Conservation (phyloP, 495 filamentous ascomycete genomes). For the Tirmania nivea region DNA sequence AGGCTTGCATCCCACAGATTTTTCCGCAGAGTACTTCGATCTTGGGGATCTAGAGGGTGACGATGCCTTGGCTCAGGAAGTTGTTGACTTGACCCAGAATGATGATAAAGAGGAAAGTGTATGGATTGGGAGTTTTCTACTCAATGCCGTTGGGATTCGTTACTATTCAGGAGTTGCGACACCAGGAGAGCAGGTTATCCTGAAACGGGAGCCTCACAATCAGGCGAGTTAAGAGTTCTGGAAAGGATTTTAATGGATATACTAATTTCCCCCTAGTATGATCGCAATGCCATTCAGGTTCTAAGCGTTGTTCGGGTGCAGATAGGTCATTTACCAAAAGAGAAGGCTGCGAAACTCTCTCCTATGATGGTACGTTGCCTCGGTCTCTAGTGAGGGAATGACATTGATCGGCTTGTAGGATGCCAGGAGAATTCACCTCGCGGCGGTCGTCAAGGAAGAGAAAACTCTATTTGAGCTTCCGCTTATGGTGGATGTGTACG, state of each 20-base stretch:
- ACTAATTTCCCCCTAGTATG: slow-evolving; percentile 27
- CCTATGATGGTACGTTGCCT: slow-evolving; percentile 31
- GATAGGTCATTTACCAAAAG: slow-evolving; percentile 58
- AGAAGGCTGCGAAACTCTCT: slow-evolving; percentile 45
- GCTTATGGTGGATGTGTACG: slow-evolving; percentile 42
- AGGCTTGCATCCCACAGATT: not conserved
- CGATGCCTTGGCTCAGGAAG: slow-evolving; percentile 28
- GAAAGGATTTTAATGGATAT: slow-evolving; percentile 2
- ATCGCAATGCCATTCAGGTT: slow-evolving; percentile 57
- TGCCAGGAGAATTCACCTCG: slow-evolving; percentile 22
- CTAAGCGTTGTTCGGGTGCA: slow-evolving; percentile 58
- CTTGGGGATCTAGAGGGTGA: slow-evolving; percentile 10
- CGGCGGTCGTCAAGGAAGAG: slow-evolving; percentile 40
- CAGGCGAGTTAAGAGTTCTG: not conserved
- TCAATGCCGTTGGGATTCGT: slow-evolving; percentile 60
- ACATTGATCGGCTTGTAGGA: slow-evolving; percentile 16
- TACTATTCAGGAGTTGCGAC: slow-evolving; percentile 58
- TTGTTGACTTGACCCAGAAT: slow-evolving; percentile 29
- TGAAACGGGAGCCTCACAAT: slow-evolving; percentile 49
- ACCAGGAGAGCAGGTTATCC: slow-evolving; percentile 45
- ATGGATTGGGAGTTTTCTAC: slow-evolving; percentile 29
- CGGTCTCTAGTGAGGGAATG: no score
- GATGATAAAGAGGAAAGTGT: slow-evolving; percentile 24
- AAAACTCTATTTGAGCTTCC: slow-evolving; percentile 50
- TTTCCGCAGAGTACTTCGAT: not conserved